Evolutionary conservation across 768 basidiomycete species (phyloP).

Genomic region (Dioszegia aurantiaca): DNA sequence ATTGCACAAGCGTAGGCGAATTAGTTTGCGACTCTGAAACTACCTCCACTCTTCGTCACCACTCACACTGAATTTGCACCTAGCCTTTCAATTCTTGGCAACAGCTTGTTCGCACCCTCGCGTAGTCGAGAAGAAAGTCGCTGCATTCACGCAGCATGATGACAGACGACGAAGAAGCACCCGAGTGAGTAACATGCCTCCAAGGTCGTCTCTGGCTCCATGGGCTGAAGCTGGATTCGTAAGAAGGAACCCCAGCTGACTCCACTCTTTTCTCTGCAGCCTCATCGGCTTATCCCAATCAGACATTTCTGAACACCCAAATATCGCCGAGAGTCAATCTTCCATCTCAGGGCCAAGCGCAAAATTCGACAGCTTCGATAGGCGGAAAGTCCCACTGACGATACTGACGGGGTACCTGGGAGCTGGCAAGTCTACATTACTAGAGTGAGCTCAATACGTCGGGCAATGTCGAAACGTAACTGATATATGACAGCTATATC

Average conservation of each 20-base stretch:
- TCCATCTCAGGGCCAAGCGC: neutral
- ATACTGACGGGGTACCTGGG: constrained; percentile 94
- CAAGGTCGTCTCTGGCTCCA: neutral
- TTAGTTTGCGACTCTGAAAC: too few relatives aligned
- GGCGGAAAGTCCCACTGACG: constrained; percentile 70
- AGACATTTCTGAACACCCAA: too few relatives aligned
- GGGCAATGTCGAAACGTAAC: too few relatives aligned
- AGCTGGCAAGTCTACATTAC: constrained; percentile 81
- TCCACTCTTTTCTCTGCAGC: neutral
- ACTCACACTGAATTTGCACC: too few relatives aligned
- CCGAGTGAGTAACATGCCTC: constrained; percentile 4
- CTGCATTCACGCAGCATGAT: neutral
- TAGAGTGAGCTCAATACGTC: constrained; percentile 64
- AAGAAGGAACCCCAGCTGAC: too few relatives aligned
- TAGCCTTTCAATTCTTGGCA: too few relatives aligned
- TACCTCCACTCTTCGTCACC: too few relatives aligned
- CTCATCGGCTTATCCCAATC: too few relatives aligned
- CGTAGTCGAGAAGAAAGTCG: too few relatives aligned
- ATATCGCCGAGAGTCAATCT: neutral
- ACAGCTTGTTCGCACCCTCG: too few relatives aligned
- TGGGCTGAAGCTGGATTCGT: too few relatives aligned
- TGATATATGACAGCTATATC: constrained; percentile 65
- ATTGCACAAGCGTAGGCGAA: too few relatives aligned
- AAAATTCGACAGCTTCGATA: constrained; percentile 3
- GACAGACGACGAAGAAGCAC: constrained; percentile 12